Percentiles rank a stretch among this genome's conserved stretches.
phyloP scores from a whole-genome alignment of 306 rosid genomes.

The Geum urbanum region DNA sequence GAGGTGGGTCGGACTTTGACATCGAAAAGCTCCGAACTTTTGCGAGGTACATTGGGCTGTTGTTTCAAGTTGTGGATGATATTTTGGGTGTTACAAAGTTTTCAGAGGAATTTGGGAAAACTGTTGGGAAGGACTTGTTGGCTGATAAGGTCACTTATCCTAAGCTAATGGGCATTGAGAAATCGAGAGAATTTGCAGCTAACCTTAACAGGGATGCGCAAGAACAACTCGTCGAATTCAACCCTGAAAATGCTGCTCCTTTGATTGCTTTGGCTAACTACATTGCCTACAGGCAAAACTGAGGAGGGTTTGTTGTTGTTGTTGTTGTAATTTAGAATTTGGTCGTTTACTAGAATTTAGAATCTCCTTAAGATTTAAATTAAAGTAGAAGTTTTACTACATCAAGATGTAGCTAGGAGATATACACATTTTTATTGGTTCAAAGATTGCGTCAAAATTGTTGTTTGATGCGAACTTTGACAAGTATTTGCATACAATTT shows the following conservation, averaged over 20 bases:
- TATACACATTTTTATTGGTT: too few relatives aligned
- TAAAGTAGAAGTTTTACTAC: too few relatives aligned
- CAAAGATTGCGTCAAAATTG: too few relatives aligned
- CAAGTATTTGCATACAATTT: too few relatives aligned
- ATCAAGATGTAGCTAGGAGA: too few relatives aligned
- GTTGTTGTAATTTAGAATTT: too few relatives aligned
- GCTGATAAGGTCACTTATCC: constrained; percentile 78
- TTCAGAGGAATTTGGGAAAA: constrained; percentile 68
- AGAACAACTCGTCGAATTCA: too few relatives aligned
- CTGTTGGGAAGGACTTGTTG: constrained; percentile 75
- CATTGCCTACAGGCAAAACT: constrained; percentile 11
- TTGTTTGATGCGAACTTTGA: too few relatives aligned
- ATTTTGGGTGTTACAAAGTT: constrained; percentile 73
- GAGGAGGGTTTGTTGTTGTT: background rate
- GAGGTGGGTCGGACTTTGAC: constrained; percentile 52
- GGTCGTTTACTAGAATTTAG: too few relatives aligned
- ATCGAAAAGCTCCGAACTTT: constrained; percentile 52
- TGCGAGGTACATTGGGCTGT: constrained; percentile 55
- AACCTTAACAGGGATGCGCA: constrained; percentile 37
- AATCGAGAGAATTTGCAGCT: constrained; percentile 58
- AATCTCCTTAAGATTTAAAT: too few relatives aligned
- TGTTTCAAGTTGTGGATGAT: constrained; percentile 86
- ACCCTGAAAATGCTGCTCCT: too few relatives aligned
- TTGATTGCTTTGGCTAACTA: too few relatives aligned
- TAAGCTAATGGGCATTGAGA: constrained; percentile 57